Evolutionary conservation across 176 grass and related monocot genomes (phyloP).

Genomic region (Luzula sylvatica): DNA sequence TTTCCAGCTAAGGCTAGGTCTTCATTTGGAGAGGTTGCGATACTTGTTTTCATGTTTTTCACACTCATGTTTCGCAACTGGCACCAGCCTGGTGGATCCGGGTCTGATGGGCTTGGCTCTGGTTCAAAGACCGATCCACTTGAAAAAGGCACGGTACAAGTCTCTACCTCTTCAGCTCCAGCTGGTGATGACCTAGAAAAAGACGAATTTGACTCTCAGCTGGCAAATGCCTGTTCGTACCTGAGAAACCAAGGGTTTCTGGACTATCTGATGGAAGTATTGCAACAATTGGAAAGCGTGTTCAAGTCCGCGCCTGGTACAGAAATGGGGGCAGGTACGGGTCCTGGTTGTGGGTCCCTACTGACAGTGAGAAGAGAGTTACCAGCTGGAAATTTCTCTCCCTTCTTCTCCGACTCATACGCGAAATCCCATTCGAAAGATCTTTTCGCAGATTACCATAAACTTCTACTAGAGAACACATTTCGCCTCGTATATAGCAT

Average conservation of each 20-base stretch:
- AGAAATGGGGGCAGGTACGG: slow-evolving; percentile 39
- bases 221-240: slow-evolving; percentile 67
- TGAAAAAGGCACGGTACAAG: slow-evolving; percentile 46
- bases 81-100: slow-evolving; percentile 84
- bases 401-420: slow-evolving; percentile 96
- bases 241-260: slow-evolving; percentile 84
- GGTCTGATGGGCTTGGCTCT: slow-evolving; percentile 44
- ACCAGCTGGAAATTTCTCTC: slow-evolving; percentile 90
- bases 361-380: slow-evolving; percentile 80
- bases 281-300: slow-evolving; percentile 79
- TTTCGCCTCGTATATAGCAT: slow-evolving; percentile 95
- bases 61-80: slow-evolving; percentile 98
- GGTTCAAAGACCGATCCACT: slow-evolving; percentile 70
- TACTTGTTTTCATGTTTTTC: slow-evolving; percentile 99
- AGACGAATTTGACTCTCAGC: slow-evolving; percentile 78
- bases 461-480: slow-evolving; percentile 85
- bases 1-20: slow-evolving; percentile 70
- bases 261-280: slow-evolving; percentile 95
- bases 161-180: slow-evolving; percentile 30
- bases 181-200: slow-evolving; percentile 66
- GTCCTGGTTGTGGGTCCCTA: slow-evolving; percentile 82
- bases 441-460: slow-evolving; percentile 86
- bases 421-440: slow-evolving; percentile 88
- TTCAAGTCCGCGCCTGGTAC: slow-evolving; percentile 69
- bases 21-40: slow-evolving; percentile 76